Evolutionary conservation across 495 filamentous ascomycete species (phyloP), one percentile per base, ranked within the genome.

Genomic region (Physcia stellaris): DNA sequence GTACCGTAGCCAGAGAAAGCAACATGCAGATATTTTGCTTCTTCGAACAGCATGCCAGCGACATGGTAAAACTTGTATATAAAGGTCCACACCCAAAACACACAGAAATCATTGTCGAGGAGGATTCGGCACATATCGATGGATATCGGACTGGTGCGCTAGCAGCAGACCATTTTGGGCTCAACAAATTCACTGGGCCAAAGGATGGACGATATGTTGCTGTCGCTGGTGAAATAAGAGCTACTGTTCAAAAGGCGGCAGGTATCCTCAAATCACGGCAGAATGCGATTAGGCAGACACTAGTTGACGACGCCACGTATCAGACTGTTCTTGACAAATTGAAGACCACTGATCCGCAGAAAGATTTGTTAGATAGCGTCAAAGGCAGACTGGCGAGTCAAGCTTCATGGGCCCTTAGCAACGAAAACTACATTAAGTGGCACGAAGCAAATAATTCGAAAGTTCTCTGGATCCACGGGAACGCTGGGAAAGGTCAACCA

Each of bases 401-500:
- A 19, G 40, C 35, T 17, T 36, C 38, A 4, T 46, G 43, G 43
- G 32, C 30, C 20, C 32, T 46, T 12, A 24, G 15, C 24, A 45
- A 45, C 17, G 35, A 35, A 24, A 36, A 40, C 23, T 41, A 35
- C 27, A 26, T 17, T 11, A 35, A 37, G 20, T 41, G 39, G 39
- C 13, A 41, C 13, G 23, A 41, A 17, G 28, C 19, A n/a, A 11
- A 37, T n/a, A 27, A 18, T 11, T 32, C 31, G 20, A 27, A 35
- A 23, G 32, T 41, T 32, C 43, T 46, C 12, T 46, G 43, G 43
- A 41, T 46, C 18, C 43, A 46, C 20, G 43, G 43, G n/a, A 18
- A 37, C 19, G 29, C 43, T 15, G 43, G 43, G 1, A 41, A 46
- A 37, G 43, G 43, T n/a, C 39, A 46, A 24, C 20, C 43, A 2